Percentiles rank a stretch among this genome's conserved stretches.
These are phyloP conservation scores for Rhizopogon vesiculosus DNA, from an alignment of 768 basidiomycete genomes.

Conservation along the genomic window DNA sequence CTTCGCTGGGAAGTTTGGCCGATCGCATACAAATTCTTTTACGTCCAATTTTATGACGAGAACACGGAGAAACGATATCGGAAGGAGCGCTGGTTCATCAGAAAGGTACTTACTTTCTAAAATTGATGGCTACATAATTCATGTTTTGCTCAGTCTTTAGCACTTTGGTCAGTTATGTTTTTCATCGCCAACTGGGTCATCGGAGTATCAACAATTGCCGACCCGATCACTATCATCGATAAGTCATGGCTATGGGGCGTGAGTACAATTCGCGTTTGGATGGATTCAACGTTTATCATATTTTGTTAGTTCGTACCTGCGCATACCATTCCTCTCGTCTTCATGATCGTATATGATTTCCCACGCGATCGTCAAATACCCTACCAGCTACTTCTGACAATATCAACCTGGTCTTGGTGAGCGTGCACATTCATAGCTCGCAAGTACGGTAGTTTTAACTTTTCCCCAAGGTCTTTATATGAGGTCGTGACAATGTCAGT, in stretches of 20 bases:
- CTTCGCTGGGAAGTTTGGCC: constrained; percentile 61
- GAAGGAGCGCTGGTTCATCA: constrained; percentile 71
- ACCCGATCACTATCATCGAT: constrained; percentile 43
- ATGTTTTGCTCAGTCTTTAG: constrained; percentile 36
- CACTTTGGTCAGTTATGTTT: constrained; percentile 61
- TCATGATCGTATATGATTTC: constrained; percentile 67
- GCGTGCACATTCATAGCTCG: constrained; percentile 10
- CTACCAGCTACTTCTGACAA: constrained; percentile 58
- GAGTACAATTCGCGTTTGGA: constrained; percentile 17
- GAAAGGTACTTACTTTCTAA: constrained; percentile 36
- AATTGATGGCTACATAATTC: background rate
- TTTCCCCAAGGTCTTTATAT: constrained; percentile 47
- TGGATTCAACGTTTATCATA: background rate
- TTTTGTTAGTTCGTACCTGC: constrained; percentile 45
- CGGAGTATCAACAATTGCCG: constrained; percentile 46
- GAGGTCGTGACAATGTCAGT: constrained; percentile 46
- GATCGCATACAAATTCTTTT: constrained; percentile 51
- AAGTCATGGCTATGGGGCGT: constrained; percentile 58
- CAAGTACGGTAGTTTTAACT: constrained; percentile 7
- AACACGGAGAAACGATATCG: constrained; percentile 45
- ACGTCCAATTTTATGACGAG: constrained; percentile 56
- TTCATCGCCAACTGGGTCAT: constrained; percentile 68
- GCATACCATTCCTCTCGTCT: constrained; percentile 58
- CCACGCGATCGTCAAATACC: constrained; percentile 53
- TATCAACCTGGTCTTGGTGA: constrained; percentile 64